Base-by-base conservation (phyloP, 495 filamentous ascomycete species). In the Articulospora tetracladia region DNA sequence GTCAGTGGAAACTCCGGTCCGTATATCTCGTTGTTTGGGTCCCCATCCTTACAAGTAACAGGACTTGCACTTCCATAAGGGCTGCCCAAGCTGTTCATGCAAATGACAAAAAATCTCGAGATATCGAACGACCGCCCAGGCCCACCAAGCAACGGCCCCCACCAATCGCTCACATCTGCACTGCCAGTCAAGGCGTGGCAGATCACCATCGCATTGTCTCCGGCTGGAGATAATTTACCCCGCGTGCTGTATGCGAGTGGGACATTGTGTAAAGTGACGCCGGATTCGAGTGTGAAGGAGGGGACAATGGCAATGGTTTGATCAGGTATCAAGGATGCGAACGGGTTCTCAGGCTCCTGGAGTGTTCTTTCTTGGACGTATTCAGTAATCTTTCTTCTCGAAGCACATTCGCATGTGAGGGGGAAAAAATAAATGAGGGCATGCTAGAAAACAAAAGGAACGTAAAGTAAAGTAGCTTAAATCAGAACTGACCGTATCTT, bases 121-220 rank as follows among this genome's bases (percentile, higher is more conserved):
- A 86, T 84, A 72, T 98, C 94, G 68, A 98, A 98, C 1, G 93
- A 93, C 66, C 90, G 88, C 30, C 93, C 93, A 53, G 88, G 83
- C 10, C 92, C 91, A 26, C 92, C 92, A 10, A 98, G 83, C 22
- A 98, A 80, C 19, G 94, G 94, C 7, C 94, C 94, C 94, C 94
- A 98, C 94, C 94, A 98, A 76, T 98, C 94, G 59, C 85, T 83
- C 26, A 97, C 94, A 76, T 98, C 94, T 57, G 94, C 92, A 65
- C 93, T 97, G 52, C 94, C 94, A 34, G 94, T 96, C 64, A 98
- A 75, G 41, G 94, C 94, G 76, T 98, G 94, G 73, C 94, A 98
- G 65, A 98, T 96, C 53, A 98, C 88, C 86, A 98, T 86, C 56
- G 82, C 91, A 84, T 98, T 98, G 77, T 96, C 89, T 44, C 82